Base-by-base conservation (phyloP, 495 filamentous ascomycete genomes). In the Xylaria intraflava region DNA sequence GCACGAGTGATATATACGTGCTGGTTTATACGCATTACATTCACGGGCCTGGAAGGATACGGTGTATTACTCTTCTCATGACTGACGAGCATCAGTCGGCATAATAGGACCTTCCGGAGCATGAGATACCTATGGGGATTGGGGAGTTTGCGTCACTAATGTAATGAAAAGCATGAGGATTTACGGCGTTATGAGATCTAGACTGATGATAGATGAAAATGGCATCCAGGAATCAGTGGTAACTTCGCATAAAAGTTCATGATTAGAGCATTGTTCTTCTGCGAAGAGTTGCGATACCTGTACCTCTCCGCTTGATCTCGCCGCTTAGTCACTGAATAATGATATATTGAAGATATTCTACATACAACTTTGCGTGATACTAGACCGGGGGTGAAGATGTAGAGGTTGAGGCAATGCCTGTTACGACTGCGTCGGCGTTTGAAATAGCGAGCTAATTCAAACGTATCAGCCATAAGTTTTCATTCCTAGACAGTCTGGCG, bases 181-280 rank as follows among this genome's bases (percentile, higher is more conserved):
- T n/a, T 23, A 61, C 43, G 62, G 61, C 35, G 51, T 53, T 53
- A 31, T 29, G 31, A 41, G 33, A 41, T 31, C 11, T 17, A 24
- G 17, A 20, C 17, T 46, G 14, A 46, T 40, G 42, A 27, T 40
- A 30, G n/a, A 38, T 17, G 3, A 45, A 17, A 26, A 17, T 38
- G 31, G 7, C 3, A 36, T 38, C 27, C 22, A 7, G 29, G 43
- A 7, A 39, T 46, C 26, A 27, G 31, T 17, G 17, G 46, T 44
- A 44, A 14, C n/a, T 24, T 52, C 12, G 29, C 7, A 30, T 12
- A 29, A 27, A 53, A 17, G 20, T 20, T 26, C 23, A 23, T 20
- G 31, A 30, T 41, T 8, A n/a, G n/a, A n/a, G n/a, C n/a, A n/a
- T 7, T 33, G 12, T n/a, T n/a, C 16, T 44, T 31, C 20, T n/a